Conservation (phyloP, 495 filamentous ascomycete genomes). For the Tuber melanosporum region DNA sequence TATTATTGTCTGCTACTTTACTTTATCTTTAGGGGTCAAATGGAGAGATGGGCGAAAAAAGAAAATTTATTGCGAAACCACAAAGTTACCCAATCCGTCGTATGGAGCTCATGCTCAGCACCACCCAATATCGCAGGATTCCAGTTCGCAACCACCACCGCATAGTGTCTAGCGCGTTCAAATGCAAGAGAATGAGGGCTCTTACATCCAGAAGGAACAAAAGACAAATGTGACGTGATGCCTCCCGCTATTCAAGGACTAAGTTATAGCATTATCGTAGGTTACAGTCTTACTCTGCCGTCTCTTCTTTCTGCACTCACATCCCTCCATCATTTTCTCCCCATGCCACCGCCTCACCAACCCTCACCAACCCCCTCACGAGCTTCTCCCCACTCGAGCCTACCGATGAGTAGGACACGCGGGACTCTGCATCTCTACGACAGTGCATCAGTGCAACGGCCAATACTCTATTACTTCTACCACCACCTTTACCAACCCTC, state of each 20-base stretch:
- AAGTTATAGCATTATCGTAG: neutral
- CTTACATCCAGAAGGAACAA: neutral
- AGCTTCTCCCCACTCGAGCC: neutral
- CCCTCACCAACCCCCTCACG: constrained; percentile 3
- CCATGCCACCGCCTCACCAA: neutral
- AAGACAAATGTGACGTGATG: constrained; percentile 1
- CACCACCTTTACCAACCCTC: constrained; percentile 3
- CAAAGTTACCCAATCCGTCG: neutral
- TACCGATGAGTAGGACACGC: neutral
- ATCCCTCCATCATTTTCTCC: neutral
- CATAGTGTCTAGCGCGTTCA: neutral
- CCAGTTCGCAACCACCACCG: neutral
- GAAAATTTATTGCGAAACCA: neutral
- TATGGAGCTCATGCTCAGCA: neutral
- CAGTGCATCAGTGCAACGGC: neutral
- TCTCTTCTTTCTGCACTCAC: neutral
- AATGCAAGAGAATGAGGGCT: neutral
- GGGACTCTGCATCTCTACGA: neutral
- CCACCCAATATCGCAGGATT: neutral
- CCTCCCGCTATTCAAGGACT: neutral
- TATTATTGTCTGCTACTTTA: neutral
- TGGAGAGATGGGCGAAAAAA: neutral
- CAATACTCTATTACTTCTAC: neutral
- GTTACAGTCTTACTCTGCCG: neutral
- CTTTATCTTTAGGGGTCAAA: neutral